phyloP scores from a whole-genome alignment of 495 filamentous ascomycete genomes.

The Astrothelium macrocarpum region DNA sequence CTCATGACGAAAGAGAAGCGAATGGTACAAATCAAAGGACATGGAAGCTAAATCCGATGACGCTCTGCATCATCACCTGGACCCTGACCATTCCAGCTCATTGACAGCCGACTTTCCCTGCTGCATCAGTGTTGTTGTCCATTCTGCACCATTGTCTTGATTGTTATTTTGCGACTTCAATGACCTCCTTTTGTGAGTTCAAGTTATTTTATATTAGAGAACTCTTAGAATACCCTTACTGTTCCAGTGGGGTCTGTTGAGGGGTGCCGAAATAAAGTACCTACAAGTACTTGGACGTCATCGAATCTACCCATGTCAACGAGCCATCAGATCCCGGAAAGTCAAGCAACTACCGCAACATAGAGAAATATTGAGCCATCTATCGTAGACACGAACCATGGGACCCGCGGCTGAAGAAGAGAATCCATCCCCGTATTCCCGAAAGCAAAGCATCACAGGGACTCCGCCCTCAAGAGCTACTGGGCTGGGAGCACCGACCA shows the following conservation, averaged over 20 bases:
- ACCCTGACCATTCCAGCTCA: neutral
- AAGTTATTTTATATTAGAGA: neutral
- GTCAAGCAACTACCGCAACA: neutral
- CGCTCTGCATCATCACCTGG: neutral
- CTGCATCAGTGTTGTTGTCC: neutral
- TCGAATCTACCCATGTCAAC: neutral
- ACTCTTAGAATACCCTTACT: neutral
- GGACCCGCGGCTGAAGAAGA: neutral
- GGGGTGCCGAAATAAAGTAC: neutral
- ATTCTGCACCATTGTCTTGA: neutral
- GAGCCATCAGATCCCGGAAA: neutral
- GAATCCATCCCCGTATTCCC: neutral
- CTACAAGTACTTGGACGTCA: neutral
- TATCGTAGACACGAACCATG: neutral
- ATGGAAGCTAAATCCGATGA: neutral
- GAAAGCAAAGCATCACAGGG: neutral
- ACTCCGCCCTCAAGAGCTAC: neutral
- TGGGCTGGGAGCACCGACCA: conserved; percentile 18
- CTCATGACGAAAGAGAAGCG: no score
- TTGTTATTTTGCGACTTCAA: neutral
- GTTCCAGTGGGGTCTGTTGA: neutral
- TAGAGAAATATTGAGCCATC: neutral
- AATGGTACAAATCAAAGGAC: no score
- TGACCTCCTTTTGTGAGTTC: neutral
- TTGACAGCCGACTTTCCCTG: neutral